Evolutionary conservation across 2,329 filamentous ascomycete genomes (phyloP), one percentile per base, ranked within the genome.

Genomic region (Colletotrichum tanaceti): DNA sequence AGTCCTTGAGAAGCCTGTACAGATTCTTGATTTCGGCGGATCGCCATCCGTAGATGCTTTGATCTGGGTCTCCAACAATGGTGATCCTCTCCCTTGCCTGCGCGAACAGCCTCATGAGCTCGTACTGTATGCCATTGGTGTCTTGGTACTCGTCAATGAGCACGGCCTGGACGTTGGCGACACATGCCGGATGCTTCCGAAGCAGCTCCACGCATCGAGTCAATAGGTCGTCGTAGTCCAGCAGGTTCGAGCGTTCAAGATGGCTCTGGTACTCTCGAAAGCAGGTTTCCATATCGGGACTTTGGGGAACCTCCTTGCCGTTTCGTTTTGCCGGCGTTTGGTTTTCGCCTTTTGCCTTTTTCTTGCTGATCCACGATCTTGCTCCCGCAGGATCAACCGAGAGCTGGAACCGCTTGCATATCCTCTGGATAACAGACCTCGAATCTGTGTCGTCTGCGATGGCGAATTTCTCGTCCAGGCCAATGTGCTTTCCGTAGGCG

Each of bases 91-190:
- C 87, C 50, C 86, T 85, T 24, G 84, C 81, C 69, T 93, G 89
- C 1, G 94, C 93, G 74, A 99, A 90, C 0, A 97, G 85, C 71
- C 88, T 91, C 94, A 98, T 98, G 49, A 99, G 83, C 73, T 98
- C 93, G 75, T 97, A 98, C 78, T 99, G 95, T 5, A 98, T 90
- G 22, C 93, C 88, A 76, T 98, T 99, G 9, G 95, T 98, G 79
- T 99, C 95, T 79, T 99, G 95, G 71, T 98, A 99, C 76, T 99
- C 95, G 77, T 99, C 95, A 71, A 99, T 97, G 53, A 99, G 85
- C 7, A 98, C 94, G 0, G 93, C 89, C 78, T 98, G 90, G 20
- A 99, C 90, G 73, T 97, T 98, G 16, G 90, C 90, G 3, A 98
- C 94, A 74, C 94, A 98, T 16, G 87, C 84, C 0, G 94, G 93